A percentile compares a stretch with the other conserved stretches of the same genome.
These are phyloP conservation scores for Polysphondylium violaceum DNA, from an alignment of 78 protist genomes.

Conservation along the genomic window DNA sequence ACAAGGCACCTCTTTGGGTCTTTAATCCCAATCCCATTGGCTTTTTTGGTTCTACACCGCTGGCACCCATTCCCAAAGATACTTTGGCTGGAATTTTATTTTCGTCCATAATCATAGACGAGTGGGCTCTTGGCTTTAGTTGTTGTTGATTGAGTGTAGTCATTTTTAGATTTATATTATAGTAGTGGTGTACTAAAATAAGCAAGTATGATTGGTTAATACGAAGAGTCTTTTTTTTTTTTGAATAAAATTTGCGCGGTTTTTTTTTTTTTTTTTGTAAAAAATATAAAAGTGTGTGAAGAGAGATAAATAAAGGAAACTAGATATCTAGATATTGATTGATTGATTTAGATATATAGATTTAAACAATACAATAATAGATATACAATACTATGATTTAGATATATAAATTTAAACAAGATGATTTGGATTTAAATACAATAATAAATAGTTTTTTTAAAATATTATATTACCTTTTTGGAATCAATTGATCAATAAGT, in stretches of 20 bases:
- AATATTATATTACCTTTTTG: too few relatives aligned
- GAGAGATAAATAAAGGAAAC: background rate
- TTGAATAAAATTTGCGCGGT: background rate
- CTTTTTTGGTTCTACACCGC: too few relatives aligned
- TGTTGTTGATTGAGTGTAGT: constrained; percentile 6
- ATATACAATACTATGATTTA: too few relatives aligned
- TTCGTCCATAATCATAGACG: constrained; percentile 32
- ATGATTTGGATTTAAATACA: too few relatives aligned
- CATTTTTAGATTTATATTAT: constrained; percentile 39
- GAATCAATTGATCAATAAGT: too few relatives aligned
- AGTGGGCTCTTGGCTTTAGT: constrained; percentile 31
- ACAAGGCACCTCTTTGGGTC: constrained; percentile 56
- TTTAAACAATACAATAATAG: background rate
- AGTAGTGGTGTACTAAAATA: background rate
- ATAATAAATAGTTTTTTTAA: too few relatives aligned
- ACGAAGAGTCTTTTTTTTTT: background rate
- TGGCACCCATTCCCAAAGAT: background rate
- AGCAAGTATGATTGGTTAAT: background rate
- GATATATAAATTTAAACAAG: too few relatives aligned
- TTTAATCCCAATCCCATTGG: background rate
- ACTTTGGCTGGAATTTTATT: constrained; percentile 46
- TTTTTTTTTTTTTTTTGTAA: background rate
- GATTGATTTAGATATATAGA: background rate
- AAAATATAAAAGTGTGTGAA: background rate
- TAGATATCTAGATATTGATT: background rate